Percentiles rank a stretch among this genome's conserved stretches.
These are phyloP conservation scores for Cydonia oblonga DNA, from an alignment of 331 rosid genomes.

Conservation along the genomic window DNA sequence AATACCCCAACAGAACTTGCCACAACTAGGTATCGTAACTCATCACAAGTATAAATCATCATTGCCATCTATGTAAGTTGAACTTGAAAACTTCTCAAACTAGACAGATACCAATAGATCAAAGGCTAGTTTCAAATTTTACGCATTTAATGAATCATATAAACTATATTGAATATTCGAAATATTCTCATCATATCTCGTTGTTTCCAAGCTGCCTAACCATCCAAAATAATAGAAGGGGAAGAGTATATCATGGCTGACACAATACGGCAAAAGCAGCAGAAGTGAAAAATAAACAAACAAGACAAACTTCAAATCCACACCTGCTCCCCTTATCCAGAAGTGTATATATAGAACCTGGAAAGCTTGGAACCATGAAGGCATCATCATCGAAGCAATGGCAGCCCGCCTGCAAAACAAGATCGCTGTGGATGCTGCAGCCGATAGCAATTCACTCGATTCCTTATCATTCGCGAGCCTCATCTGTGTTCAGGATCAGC, in stretches of 20 bases:
- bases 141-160: background rate
- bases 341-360: background rate
- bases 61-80: too few relatives aligned
- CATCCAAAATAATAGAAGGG: background rate
- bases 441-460: constrained; percentile 26
- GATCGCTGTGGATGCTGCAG: constrained; percentile 16
- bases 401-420: constrained; percentile 23
- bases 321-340: background rate
- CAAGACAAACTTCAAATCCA: background rate
- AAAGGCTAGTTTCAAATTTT: background rate
- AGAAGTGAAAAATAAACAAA: background rate
- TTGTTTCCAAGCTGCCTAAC: background rate
- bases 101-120: too few relatives aligned
- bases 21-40: background rate
- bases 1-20: too few relatives aligned
- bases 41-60: too few relatives aligned
- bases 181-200: background rate
- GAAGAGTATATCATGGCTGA: background rate
- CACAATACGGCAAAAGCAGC: background rate
- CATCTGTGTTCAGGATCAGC: constrained; percentile 41
- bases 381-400: constrained; percentile 29
- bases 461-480: constrained; percentile 55
- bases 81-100: too few relatives aligned
- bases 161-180: background rate
- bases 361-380: constrained; percentile 12